Evolutionary conservation across 1,284 basidiomycete species (phyloP).

Genomic region (Vanrija humicola): DNA sequence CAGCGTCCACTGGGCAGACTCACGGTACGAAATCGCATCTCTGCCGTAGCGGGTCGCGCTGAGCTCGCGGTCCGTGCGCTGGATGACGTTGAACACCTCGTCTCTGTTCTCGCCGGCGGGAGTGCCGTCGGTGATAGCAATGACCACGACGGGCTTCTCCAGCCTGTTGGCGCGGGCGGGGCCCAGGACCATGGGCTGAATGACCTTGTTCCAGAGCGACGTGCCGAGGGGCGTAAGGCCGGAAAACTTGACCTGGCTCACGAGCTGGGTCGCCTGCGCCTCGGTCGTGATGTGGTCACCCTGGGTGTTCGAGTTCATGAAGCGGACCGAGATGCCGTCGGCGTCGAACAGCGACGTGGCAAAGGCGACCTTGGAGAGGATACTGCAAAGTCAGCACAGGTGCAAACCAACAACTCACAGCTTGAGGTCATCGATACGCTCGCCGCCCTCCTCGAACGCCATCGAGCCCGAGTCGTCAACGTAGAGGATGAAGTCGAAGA

Average conservation of each 20-base stretch:
- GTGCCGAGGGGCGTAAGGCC: conserved; percentile 51
- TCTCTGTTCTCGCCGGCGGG: conserved; percentile 49
- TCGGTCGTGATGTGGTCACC: conserved; percentile 51
- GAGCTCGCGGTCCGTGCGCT: conserved; percentile 44
- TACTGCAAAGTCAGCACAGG: conserved; percentile 20
- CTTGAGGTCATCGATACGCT: conserved; percentile 51
- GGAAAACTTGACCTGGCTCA: conserved; percentile 51
- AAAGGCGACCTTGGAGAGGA: conserved; percentile 49
- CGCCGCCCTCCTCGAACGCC: conserved; percentile 49
- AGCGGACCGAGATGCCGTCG: conserved; percentile 52
- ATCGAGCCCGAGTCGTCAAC: conserved; percentile 50
- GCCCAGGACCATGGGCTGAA: conserved; percentile 50
- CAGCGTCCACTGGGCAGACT: conserved; percentile 8
- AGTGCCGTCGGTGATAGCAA: conserved; percentile 49
- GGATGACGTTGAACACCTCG: conserved; percentile 48
- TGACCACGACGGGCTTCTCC: conserved; percentile 51
- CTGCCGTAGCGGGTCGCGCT: conserved; percentile 46
- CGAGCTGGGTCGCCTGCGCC: conserved; percentile 43
- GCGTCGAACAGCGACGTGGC: conserved; percentile 51
- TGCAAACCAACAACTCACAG: conserved; percentile 23
- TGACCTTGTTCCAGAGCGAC: conserved; percentile 48
- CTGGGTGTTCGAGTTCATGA: conserved; percentile 51
- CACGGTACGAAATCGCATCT: conserved; percentile 51
- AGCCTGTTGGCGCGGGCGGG: conserved; percentile 45
- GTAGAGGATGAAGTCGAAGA: conserved; percentile 49